Evolutionary conservation across 2,329 filamentous ascomycete genomes (phyloP).

Genomic region (Neonectria sp.): DNA sequence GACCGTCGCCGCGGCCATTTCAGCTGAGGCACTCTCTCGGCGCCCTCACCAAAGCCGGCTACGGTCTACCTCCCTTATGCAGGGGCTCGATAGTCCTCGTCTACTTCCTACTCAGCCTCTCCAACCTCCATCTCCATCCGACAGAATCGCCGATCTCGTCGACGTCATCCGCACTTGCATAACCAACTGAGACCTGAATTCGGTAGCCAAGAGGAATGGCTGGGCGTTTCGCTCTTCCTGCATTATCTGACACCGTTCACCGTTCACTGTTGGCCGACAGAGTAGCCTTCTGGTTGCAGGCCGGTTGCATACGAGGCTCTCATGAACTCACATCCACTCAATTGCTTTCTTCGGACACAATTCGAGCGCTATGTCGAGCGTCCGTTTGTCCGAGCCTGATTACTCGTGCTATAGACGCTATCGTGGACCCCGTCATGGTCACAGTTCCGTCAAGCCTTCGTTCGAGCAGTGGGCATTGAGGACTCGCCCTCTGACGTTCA

Average conservation of each 20-base stretch:
- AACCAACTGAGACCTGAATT: not conserved
- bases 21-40: not conserved
- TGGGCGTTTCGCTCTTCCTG: constrained; percentile 8
- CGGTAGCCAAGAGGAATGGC: not conserved
- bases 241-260: constrained; percentile 15
- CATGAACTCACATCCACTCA: constrained; percentile 21
- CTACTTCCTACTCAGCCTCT: constrained; percentile 10
- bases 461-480: not conserved
- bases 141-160: not conserved
- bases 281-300: constrained; percentile 27
- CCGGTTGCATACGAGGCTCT: constrained; percentile 29
- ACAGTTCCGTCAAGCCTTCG: not conserved
- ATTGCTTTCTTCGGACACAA: constrained; percentile 16
- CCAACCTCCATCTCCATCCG: not conserved
- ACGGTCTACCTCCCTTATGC: not conserved
- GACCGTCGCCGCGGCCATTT: constrained; percentile 11
- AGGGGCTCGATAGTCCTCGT: constrained; percentile 24
- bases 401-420: not conserved
- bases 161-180: not conserved
- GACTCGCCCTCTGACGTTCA: not conserved
- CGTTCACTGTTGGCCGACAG: constrained; percentile 17
- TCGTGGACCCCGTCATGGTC: not conserved
- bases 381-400: constrained; percentile 4
- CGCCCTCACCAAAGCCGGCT: not conserved
- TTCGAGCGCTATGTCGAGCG: not conserved